phyloP scores from a whole-genome alignment of 495 filamentous ascomycete species.

The Cercophora sp. region DNA sequence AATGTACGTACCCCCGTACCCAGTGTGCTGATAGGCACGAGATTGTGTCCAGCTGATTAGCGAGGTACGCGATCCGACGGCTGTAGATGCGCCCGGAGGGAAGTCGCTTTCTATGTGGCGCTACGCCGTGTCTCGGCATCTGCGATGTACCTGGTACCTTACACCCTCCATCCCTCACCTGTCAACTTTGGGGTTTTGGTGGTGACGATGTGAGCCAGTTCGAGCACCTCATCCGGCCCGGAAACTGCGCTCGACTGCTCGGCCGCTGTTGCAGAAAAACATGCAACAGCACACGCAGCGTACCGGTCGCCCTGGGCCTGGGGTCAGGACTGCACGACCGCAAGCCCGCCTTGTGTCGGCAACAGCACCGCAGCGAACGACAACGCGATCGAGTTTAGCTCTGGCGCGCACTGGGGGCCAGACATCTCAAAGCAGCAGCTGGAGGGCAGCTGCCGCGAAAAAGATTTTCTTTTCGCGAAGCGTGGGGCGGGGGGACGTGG shows the following conservation, averaged over 20 bases:
- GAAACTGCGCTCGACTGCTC: conserved; percentile 8
- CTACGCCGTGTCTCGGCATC: conserved; percentile 22
- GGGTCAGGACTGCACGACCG: neutral
- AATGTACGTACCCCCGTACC: conserved; percentile 14
- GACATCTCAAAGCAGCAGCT: neutral
- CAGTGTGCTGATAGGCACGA: conserved; percentile 16
- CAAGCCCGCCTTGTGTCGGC: neutral
- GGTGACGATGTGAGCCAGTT: conserved; percentile 12
- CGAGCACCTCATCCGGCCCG: conserved; percentile 15
- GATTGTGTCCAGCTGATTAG: conserved; percentile 19
- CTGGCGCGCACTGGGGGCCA: neutral
- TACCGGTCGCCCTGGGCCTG: neutral
- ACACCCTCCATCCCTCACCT: neutral
- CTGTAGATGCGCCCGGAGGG: conserved; percentile 8
- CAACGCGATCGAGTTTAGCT: neutral
- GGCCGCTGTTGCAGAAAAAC: neutral
- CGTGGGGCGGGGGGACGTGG: conserved; percentile 25
- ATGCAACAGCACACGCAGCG: neutral
- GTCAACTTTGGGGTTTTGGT: conserved; percentile 9
- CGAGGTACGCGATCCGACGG: conserved; percentile 17
- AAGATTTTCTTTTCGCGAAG: conserved; percentile 17
- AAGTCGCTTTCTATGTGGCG: conserved; percentile 24
- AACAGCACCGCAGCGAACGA: neutral
- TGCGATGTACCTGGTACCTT: conserved; percentile 12
- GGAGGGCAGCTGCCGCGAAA: conserved; percentile 14